Evolutionary conservation across 306 rosid genomes (phyloP).

Genomic region (Erythrophleum fordii): DNA sequence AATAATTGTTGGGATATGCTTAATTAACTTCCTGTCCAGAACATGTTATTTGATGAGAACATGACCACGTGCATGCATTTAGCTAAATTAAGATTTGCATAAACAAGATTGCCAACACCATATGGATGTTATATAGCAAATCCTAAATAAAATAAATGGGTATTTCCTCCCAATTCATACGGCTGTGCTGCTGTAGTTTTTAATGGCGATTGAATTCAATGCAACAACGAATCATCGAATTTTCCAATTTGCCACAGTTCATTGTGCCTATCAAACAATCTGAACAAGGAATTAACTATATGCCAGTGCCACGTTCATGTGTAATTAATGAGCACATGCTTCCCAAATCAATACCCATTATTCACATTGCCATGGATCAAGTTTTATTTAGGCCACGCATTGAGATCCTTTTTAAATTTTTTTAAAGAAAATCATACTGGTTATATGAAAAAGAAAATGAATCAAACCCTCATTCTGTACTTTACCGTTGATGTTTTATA

Average conservation of each 20-base stretch:
- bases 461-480: too few species aligned
- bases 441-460: too few species aligned
- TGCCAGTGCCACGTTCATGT: background rate
- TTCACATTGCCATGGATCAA: too few species aligned
- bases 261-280: background rate
- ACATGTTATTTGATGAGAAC: background rate
- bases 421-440: background rate
- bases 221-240: slow-evolving; percentile 15
- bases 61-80: background rate
- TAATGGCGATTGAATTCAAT: slow-evolving; percentile 25
- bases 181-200: slow-evolving; percentile 16
- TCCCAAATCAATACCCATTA: background rate
- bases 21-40: background rate
- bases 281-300: background rate
- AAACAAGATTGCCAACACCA: background rate
- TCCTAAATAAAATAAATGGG: slow-evolving; percentile 30
- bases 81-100: background rate
- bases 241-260: slow-evolving; percentile 8
- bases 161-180: slow-evolving; percentile 36
- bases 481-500: too few species aligned
- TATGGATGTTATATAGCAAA: background rate
- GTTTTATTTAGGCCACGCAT: background rate
- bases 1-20: background rate
- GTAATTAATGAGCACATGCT: background rate
- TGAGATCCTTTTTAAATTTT: background rate